Percentiles rank a stretch among this genome's conserved stretches.
phyloP scores from a whole-genome alignment of 1,284 basidiomycete genomes.

The Fomitopsis palustris region DNA sequence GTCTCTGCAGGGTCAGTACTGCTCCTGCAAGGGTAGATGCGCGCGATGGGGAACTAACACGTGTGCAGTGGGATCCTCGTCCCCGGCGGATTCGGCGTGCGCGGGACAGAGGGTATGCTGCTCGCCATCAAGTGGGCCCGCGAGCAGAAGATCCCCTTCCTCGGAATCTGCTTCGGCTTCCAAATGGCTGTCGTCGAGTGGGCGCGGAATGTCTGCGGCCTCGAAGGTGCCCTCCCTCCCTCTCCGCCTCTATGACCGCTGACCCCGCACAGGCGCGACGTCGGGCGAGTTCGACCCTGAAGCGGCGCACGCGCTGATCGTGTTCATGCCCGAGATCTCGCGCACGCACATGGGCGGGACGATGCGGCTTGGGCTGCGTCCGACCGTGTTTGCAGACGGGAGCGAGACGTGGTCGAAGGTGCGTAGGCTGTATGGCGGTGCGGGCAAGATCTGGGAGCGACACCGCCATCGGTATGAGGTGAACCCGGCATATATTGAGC shows the following conservation, averaged over 20 bases:
- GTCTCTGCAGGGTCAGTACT: slow-evolving; percentile 81
- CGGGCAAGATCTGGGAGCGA: slow-evolving; percentile 89
- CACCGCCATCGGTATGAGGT: slow-evolving; percentile 98
- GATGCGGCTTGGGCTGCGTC: slow-evolving; percentile 94
- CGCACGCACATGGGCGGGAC: slow-evolving; percentile 98
- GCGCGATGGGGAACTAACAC: neutral
- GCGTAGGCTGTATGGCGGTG: slow-evolving; percentile 84
- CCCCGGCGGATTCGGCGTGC: slow-evolving; percentile 92
- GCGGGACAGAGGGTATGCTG: slow-evolving; percentile 98
- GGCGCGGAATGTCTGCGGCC: slow-evolving; percentile 82
- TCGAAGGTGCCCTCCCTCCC: slow-evolving; percentile 59
- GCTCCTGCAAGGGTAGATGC: neutral
- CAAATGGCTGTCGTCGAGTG: slow-evolving; percentile 97
- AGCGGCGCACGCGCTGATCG: slow-evolving; percentile 71
- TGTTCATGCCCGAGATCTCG: slow-evolving; percentile 99
- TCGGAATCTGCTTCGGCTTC: slow-evolving; percentile 98
- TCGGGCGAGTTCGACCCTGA: slow-evolving; percentile 78
- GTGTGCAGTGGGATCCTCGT: slow-evolving; percentile 81
- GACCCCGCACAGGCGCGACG: slow-evolving; percentile 83
- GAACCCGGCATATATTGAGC: slow-evolving; percentile 84
- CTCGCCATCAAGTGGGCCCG: slow-evolving; percentile 95
- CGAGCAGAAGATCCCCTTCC: slow-evolving; percentile 92
- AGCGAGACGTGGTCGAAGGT: slow-evolving; percentile 65
- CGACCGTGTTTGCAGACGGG: slow-evolving; percentile 80
- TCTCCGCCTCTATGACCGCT: too few species aligned